phyloP scores from a whole-genome alignment of 768 basidiomycete species.

The Tylopilus plumbeoviolaceoides region DNA sequence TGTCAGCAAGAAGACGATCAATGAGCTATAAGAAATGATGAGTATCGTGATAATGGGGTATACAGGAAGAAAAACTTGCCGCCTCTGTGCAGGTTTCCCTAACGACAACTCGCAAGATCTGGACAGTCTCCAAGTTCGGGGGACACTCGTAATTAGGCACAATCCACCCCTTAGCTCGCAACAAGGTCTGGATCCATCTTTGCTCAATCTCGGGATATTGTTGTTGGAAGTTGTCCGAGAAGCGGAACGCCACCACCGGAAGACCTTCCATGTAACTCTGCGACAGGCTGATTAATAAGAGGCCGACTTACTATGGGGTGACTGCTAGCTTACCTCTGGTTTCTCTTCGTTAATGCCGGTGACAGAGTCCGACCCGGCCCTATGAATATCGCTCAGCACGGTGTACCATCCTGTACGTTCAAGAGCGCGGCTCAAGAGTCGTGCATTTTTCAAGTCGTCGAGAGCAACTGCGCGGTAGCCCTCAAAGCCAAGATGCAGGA shows the following conservation, averaged over 20 bases:
- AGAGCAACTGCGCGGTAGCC: conserved; percentile 47
- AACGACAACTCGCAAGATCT: conserved; percentile 63
- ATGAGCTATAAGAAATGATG: conserved; percentile 41
- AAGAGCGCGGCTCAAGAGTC: conserved; percentile 60
- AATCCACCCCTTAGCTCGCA: conserved; percentile 51
- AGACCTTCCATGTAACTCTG: conserved; percentile 47
- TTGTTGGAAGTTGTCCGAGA: conserved; percentile 50
- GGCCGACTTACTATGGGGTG: not conserved
- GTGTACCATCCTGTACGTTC: conserved; percentile 51
- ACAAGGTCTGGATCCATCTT: conserved; percentile 50
- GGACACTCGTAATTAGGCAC: conserved; percentile 60
- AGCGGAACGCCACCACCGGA: conserved; percentile 51
- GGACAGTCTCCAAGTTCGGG: conserved; percentile 44
- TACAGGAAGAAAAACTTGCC: conserved; percentile 30
- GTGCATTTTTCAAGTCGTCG: conserved; percentile 53
- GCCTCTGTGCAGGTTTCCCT: conserved; percentile 52
- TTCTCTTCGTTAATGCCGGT: conserved; percentile 49
- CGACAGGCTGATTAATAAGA: not conserved
- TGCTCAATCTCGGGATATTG: conserved; percentile 56
- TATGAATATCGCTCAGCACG: conserved; percentile 55
- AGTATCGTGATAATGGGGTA: conserved; percentile 24
- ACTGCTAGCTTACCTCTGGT: conserved; percentile 44
- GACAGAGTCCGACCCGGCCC: conserved; percentile 28
- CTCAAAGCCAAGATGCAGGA: conserved; percentile 56
- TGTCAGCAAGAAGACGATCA: conserved; percentile 62